phyloP scores from a whole-genome alignment of 2,329 filamentous ascomycete species.

The Lomentospora prolificans region DNA sequence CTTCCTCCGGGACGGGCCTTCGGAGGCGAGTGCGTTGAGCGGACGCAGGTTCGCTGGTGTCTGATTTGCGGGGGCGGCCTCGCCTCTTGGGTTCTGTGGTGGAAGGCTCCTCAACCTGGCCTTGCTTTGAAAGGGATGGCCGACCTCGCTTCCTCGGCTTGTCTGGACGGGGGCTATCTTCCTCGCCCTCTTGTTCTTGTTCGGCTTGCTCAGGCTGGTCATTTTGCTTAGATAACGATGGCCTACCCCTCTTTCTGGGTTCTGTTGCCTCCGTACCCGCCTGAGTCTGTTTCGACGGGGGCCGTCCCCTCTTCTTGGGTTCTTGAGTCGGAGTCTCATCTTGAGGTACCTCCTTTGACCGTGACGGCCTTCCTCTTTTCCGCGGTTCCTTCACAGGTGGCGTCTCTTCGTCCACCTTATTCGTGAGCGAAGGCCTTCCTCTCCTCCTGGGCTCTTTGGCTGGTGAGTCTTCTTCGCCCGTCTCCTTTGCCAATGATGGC shows the following conservation, averaged over 20 bases:
- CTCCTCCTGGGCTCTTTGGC: not conserved
- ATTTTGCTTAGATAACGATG: not conserved
- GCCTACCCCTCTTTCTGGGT: not conserved
- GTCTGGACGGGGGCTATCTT: not conserved
- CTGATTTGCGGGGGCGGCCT: conserved; percentile 6
- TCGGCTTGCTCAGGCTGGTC: too few relatives aligned
- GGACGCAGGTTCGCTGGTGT: not conserved
- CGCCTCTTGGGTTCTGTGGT: conserved; percentile 11
- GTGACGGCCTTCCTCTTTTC: conserved; percentile 7
- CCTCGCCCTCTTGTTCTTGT: conserved; percentile 2
- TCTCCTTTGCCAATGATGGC: not conserved
- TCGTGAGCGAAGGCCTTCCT: not conserved
- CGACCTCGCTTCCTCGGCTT: conserved; percentile 15
- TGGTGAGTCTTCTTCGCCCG: not conserved
- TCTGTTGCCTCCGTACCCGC: not conserved
- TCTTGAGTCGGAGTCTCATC: not conserved
- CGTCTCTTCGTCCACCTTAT: not conserved
- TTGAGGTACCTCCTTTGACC: too few relatives aligned
- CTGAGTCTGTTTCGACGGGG: conserved; percentile 14
- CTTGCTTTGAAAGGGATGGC: conserved; percentile 16
- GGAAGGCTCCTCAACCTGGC: not conserved
- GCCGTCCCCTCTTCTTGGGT: conserved; percentile 19
- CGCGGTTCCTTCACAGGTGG: conserved; percentile 7
- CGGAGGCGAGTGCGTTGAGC: not conserved
- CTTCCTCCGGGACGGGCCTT: conserved; percentile 9